These are phyloP conservation scores for Aspergillus uvarum DNA, from an alignment of 2,329 filamentous ascomycete species.

Conservation along the genomic window DNA sequence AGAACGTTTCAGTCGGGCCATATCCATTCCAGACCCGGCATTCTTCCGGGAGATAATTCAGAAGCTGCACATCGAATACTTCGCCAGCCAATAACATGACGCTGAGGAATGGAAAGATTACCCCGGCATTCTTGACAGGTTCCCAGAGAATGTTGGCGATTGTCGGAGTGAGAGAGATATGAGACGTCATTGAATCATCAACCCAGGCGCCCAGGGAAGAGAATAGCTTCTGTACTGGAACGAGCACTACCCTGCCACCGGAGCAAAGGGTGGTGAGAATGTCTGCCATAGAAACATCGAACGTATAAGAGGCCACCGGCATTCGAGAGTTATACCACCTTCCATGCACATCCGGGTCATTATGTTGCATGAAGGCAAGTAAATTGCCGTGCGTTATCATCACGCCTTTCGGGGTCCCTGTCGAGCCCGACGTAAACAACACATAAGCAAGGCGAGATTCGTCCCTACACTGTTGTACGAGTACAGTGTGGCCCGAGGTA, in stretches of 20 bases:
- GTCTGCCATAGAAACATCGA: background rate
- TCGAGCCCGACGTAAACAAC: constrained; percentile 4
- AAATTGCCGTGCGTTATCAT: constrained; percentile 5
- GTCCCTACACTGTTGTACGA: background rate
- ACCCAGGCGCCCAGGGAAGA: background rate
- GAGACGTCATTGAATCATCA: background rate
- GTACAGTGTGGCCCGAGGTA: no score
- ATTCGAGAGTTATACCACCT: background rate
- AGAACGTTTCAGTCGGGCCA: constrained; percentile 5
- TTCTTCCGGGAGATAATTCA: background rate
- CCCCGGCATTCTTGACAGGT: background rate
- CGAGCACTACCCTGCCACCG: background rate
- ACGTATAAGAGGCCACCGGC: background rate
- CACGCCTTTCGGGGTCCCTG: constrained; percentile 7
- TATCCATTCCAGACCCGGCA: background rate
- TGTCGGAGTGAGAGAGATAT: background rate
- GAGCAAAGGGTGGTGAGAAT: background rate
- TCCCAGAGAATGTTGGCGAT: background rate
- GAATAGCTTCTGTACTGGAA: background rate
- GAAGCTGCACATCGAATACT: background rate
- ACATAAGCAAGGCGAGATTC: background rate
- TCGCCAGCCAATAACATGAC: background rate
- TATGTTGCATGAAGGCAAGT: background rate
- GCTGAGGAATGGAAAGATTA: background rate
- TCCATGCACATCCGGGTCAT: background rate